Evolutionary conservation across 176 grass and related monocot genomes (phyloP), one percentile per base, ranked within the genome.

Genomic region (Aegilops tauschii): DNA sequence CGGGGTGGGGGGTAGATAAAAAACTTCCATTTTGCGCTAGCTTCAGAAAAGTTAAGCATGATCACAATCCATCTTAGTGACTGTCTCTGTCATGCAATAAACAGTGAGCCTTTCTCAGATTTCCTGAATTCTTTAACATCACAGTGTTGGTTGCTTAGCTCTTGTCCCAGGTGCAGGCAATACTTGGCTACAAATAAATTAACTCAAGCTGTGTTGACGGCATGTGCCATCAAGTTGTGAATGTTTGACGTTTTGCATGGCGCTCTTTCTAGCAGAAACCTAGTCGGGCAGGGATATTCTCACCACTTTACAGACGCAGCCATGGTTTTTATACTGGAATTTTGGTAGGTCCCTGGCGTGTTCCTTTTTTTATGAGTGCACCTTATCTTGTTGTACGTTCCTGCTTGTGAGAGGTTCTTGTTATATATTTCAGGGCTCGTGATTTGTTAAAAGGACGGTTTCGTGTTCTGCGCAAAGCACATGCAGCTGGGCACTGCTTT

Each of bases 241-340:
- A 83, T 74, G 68, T 65, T 93, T 93, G 92, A 93, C 86, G 83
- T 93, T 86, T 93, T 91, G 92, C 86, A 88, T 80, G 52, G 69
- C 73, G 86, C 73, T 83, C 89, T 84, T 91, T 91, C 89, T 91
- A 75, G 77, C 86, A 91, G 83, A 88, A 90, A 61, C 89, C 34
- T 88, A 88, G 74, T 81, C 69, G 69, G 36, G 83, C 54, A 83
- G 83, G 79, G 89, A 88, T 93, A 91, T 93, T 93, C 92, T 88
- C 83, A 77, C 69, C 76, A 77, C 92, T 93, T 88, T 93, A 88
- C 89, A 88, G 79, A 69, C 68, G 14, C 52, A 65, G 58, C 52
- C 69, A 86, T 50, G 73, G 45, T 68, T 77, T 77, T 81, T 84
- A 72, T 90, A 90, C 44, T 69, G 69, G 66, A 78, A 58, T 74